These are phyloP conservation scores for Cryoendolithus antarcticus DNA, from an alignment of 2,329 filamentous ascomycete species.

Conservation along the genomic window DNA sequence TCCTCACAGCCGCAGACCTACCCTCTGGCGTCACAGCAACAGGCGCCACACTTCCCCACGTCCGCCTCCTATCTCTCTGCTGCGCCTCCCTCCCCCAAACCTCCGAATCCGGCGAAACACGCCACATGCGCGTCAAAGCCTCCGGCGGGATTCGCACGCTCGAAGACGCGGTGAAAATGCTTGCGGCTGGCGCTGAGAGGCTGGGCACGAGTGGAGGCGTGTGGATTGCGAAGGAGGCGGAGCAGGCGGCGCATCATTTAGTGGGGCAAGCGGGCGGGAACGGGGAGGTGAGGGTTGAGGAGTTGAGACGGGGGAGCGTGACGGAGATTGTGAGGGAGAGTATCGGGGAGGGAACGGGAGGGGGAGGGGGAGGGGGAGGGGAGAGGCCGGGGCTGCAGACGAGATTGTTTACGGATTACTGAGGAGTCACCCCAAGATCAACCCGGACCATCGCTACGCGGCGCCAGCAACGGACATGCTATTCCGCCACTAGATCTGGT, in stretches of 20 bases:
- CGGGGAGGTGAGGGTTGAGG: too few relatives aligned
- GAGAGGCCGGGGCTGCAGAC: constrained; percentile 6
- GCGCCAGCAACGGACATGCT: too few relatives aligned
- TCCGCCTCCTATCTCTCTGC: too few relatives aligned
- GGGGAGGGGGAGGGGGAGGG: constrained; percentile 1
- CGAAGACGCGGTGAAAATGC: constrained; percentile 40
- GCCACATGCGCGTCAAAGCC: constrained; percentile 42
- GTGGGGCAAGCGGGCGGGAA: too few relatives aligned
- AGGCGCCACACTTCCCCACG: too few relatives aligned
- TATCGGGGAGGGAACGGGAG: neutral
- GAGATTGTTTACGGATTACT: constrained; percentile 5
- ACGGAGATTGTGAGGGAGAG: constrained; percentile 2
- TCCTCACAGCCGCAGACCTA: constrained; percentile 27
- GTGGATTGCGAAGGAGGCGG: constrained; percentile 40
- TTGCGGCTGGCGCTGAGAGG: constrained; percentile 43
- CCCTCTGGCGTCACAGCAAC: too few relatives aligned
- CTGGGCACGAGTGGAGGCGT: constrained; percentile 46
- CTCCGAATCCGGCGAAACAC: constrained; percentile 5
- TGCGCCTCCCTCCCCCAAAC: too few relatives aligned
- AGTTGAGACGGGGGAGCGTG: too few relatives aligned
- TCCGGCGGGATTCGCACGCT: constrained; percentile 43
- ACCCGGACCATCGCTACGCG: too few relatives aligned
- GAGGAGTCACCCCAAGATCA: too few relatives aligned
- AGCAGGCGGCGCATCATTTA: constrained; percentile 9
- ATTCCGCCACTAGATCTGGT: too few relatives aligned